Evolutionary conservation across 179 eudicot species (phyloP).

Genomic region (Silene coronaria): DNA sequence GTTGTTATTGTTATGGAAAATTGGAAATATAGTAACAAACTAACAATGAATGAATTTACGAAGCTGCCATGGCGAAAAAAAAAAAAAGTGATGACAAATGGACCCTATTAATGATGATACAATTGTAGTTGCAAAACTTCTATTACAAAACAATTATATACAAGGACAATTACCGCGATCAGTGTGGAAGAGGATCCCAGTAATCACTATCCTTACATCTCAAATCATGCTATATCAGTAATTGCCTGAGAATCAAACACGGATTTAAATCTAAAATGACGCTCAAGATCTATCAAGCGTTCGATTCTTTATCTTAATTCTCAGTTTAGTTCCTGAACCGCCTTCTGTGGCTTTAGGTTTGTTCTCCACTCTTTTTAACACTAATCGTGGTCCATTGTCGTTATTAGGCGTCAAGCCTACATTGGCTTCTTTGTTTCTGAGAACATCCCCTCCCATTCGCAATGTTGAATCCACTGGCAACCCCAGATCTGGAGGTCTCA

Average conservation of each 20-base stretch:
- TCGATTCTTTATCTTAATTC: conserved; percentile 55
- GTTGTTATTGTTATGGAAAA: not conserved
- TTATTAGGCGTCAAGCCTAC: conserved; percentile 25
- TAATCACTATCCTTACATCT: not conserved
- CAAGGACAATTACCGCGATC: not conserved
- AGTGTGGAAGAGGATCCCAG: not conserved
- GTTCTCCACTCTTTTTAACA: conserved; percentile 24
- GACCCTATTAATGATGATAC: not conserved
- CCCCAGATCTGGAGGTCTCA: conserved; percentile 10
- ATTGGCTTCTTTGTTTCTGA: conserved; percentile 11
- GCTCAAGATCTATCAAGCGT: conserved; percentile 28
- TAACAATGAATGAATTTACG: not conserved
- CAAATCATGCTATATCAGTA: not conserved
- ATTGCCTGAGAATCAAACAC: not conserved
- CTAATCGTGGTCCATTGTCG: conserved; percentile 28
- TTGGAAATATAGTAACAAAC: no score
- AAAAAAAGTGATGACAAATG: not conserved
- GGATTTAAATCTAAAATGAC: not conserved
- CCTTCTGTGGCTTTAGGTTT: conserved; percentile 34
- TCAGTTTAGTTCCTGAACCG: conserved; percentile 44
- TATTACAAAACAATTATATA: conserved; percentile 5
- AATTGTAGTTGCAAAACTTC: not conserved
- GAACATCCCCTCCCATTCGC: conserved; percentile 8
- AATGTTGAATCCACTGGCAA: not conserved
- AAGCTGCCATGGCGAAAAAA: not conserved